These are phyloP conservation scores for Lecanosticta acicola DNA, from an alignment of 2,329 filamentous ascomycete species.

Conservation along the genomic window DNA sequence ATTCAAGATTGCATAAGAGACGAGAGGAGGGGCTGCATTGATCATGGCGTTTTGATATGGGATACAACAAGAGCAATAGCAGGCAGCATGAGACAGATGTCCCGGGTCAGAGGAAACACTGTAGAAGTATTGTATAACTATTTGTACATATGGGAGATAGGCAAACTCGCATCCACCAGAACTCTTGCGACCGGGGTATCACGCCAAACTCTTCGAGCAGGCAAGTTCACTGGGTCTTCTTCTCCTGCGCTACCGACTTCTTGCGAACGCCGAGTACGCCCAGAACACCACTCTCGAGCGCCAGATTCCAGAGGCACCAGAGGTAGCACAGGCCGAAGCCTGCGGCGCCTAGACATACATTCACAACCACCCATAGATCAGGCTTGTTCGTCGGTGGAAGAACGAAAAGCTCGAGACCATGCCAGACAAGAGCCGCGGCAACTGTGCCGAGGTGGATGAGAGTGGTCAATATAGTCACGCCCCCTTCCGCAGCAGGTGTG, in stretches of 20 bases:
- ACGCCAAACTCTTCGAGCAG: too few relatives aligned
- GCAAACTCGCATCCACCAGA: not conserved
- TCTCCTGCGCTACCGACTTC: slow-evolving; percentile 25
- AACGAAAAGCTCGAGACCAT: slow-evolving; percentile 65
- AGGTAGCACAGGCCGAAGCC: slow-evolving; percentile 84
- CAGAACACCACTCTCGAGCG: slow-evolving; percentile 47
- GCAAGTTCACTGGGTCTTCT: slow-evolving; percentile 37
- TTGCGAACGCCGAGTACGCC: slow-evolving; percentile 11
- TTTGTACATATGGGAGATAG: slow-evolving; percentile 5
- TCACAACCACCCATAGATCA: slow-evolving; percentile 89
- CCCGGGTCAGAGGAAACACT: too few relatives aligned
- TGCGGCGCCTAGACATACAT: slow-evolving; percentile 77
- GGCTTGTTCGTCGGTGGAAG: slow-evolving; percentile 69
- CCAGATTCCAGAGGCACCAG: slow-evolving; percentile 75
- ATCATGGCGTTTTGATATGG: too few relatives aligned
- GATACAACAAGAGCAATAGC: too few relatives aligned
- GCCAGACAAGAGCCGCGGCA: slow-evolving; percentile 71
- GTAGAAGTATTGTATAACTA: slow-evolving; percentile 8
- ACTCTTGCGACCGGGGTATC: slow-evolving; percentile 1
- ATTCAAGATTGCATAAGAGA: slow-evolving; percentile 55
- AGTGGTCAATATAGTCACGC: slow-evolving; percentile 40
- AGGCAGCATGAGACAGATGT: too few relatives aligned
- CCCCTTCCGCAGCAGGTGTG: slow-evolving; percentile 15
- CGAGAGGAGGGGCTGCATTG: too few relatives aligned
- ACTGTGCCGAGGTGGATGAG: slow-evolving; percentile 74